Conservation (phyloP, 805 yeast species). For the Jamesozyma jinghongensis region DNA sequence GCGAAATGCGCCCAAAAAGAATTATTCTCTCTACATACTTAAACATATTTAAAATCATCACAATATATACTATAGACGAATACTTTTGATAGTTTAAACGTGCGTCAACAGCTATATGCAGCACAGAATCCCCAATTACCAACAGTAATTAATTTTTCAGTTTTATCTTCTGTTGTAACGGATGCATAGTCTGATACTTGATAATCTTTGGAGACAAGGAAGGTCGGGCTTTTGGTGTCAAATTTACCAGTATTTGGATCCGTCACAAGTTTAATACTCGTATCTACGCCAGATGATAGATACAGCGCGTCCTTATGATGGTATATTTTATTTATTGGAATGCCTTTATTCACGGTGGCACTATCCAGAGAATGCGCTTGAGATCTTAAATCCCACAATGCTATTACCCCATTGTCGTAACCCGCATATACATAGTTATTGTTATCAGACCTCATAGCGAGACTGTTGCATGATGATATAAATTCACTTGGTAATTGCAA, state of each 20-base stretch:
- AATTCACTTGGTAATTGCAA: constrained; percentile 22
- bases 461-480: constrained; percentile 18
- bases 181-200: constrained; percentile 11
- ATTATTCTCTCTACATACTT: no score
- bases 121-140: constrained; percentile 5
- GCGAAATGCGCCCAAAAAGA: no score
- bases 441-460: constrained; percentile 4
- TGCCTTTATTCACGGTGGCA: constrained; percentile 12
- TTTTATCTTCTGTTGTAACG: not conserved
- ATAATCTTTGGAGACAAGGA: constrained; percentile 17
- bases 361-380: constrained; percentile 8
- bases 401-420: constrained; percentile 29
- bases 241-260: not conserved
- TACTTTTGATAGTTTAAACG: not conserved
- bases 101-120: not conserved
- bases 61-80: no score
- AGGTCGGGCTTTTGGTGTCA: constrained; percentile 5
- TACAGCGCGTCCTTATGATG: constrained; percentile 4
- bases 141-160: not conserved
- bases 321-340: constrained; percentile 16
- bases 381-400: constrained; percentile 36
- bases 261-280: constrained; percentile 9
- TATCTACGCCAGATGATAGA: constrained; percentile 34
- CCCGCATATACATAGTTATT: constrained; percentile 26
- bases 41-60: no score